Percentiles rank a stretch among this genome's conserved stretches.
These are phyloP conservation scores for Zanthoxylum bungeanum DNA, from an alignment of 345 rosid species.

Conservation along the genomic window DNA sequence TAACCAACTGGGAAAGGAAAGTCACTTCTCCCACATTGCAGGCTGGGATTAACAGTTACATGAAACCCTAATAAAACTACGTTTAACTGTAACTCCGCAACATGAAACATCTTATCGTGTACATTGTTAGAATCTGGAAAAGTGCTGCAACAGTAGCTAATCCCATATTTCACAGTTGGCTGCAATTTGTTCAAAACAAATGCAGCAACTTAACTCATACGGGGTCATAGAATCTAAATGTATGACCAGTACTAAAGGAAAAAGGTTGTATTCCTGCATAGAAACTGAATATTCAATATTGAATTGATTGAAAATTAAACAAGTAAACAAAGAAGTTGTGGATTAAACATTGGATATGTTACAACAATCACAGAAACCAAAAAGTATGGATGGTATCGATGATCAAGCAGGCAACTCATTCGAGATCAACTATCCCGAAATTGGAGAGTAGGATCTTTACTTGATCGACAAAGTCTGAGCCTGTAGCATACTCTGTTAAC, in stretches of 20 bases:
- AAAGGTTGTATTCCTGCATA: constrained; percentile 1
- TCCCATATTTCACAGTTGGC: no score
- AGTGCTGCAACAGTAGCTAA: no score
- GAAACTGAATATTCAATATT: constrained; percentile 2
- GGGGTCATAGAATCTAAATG: background rate
- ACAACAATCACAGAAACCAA: constrained; percentile 21
- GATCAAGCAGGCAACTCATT: constrained; percentile 34
- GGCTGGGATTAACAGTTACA: background rate
- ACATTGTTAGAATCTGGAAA: no score
- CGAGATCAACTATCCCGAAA: constrained; percentile 82
- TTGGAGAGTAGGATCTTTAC: constrained; percentile 85
- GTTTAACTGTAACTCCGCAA: no score
- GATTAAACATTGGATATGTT: constrained; percentile 16
- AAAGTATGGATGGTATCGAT: constrained; percentile 16
- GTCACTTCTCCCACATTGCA: background rate
- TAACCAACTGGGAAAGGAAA: background rate
- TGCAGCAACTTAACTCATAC: background rate
- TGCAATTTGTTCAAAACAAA: background rate
- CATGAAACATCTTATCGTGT: no score
- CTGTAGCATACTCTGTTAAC: constrained; percentile 93
- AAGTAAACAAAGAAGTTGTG: constrained; percentile 16
- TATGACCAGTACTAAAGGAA: background rate
- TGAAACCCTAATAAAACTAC: no score
- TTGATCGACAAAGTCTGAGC: constrained; percentile 88
- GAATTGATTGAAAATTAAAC: background rate